Evolutionary conservation across 2,329 filamentous ascomycete species (phyloP).

Genomic region (Nothophaeocryptopus gaeumannii): DNA sequence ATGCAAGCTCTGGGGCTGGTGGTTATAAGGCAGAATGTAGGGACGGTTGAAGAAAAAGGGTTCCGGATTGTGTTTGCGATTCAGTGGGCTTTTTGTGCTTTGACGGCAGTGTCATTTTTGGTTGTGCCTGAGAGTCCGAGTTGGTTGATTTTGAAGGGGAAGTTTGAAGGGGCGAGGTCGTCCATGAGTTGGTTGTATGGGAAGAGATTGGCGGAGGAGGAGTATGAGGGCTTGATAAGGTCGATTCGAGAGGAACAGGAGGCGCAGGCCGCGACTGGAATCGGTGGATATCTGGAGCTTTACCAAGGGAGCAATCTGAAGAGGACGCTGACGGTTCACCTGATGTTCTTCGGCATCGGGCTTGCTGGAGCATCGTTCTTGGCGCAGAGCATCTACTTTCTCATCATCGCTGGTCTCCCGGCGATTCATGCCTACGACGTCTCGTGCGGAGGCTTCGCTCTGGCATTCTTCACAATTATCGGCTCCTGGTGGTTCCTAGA

Average conservation of each 20-base stretch:
- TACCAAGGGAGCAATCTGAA: neutral
- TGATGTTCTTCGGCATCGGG: constrained; percentile 3
- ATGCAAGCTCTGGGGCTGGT: constrained; percentile 3
- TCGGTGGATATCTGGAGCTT: neutral
- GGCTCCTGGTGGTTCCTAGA: neutral
- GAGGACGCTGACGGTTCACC: neutral
- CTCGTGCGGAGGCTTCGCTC: neutral
- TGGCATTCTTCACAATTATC: neutral
- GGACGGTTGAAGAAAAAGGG: neutral
- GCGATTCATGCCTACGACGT: neutral
- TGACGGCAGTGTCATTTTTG: neutral
- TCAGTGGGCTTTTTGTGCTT: neutral
- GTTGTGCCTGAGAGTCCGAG: neutral
- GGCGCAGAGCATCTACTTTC: constrained; percentile 3
- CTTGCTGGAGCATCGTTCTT: constrained; percentile 1
- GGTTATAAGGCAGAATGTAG: neutral
- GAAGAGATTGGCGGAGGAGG: neutral
- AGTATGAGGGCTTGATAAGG: neutral
- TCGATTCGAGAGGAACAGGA: neutral
- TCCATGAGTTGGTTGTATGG: neutral
- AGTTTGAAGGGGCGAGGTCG: neutral
- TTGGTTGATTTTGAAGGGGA: neutral
- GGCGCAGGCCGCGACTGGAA: neutral
- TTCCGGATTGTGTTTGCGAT: neutral
- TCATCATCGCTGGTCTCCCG: neutral